Evolutionary conservation across 495 filamentous ascomycete genomes (phyloP), one percentile per base, ranked within the genome.

Genomic region (Neurospora tetrasperma): DNA sequence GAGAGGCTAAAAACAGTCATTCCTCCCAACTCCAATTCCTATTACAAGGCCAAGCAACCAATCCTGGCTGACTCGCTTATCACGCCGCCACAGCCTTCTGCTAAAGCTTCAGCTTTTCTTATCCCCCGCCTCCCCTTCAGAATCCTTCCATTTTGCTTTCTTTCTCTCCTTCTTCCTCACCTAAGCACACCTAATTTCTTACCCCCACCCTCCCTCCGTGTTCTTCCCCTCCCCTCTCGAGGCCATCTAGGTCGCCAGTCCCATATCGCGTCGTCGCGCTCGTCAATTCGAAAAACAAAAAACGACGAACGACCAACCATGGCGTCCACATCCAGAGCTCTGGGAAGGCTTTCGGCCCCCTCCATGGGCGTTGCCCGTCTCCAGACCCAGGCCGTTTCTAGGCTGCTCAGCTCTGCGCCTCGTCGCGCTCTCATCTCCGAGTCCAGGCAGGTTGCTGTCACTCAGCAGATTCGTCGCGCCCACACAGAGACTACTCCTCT

Each of bases 391-490:
- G 73, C 69, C 71, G 75, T 75, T 46, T 77, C 81, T 39, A 71
- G 81, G 71, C 54, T 80, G 20, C 73, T 79, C 74, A 73, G 75
- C 27, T 72, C 75, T 42, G 70, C 77, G 16, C 73, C 78, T 23
- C 75, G 77, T 68, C 78, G 76, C 40, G 71, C 75, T 39, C 59
- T 75, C 48, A 72, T 71, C 62, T 71, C 78, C 62, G 39, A 75
- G 76, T 43, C 75, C 76, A 72, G 70, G 62, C 74, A 73, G 73
- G 54, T 69, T 20, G 74, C 68, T 23, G 74, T 77, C 41, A 42
- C 81, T 71, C 80, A 79, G 59, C 80, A 83, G 74, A 81, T 85
- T 77, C 78, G 77, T 5, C 79, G 86, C 71, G 74, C 76, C 71
- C 84, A 84, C 44, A 79, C 85, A 43, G 81, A 82, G 69, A 77